Base-by-base conservation (phyloP, 169 alveolate genomes). In the Eimeria praecox region DNA sequence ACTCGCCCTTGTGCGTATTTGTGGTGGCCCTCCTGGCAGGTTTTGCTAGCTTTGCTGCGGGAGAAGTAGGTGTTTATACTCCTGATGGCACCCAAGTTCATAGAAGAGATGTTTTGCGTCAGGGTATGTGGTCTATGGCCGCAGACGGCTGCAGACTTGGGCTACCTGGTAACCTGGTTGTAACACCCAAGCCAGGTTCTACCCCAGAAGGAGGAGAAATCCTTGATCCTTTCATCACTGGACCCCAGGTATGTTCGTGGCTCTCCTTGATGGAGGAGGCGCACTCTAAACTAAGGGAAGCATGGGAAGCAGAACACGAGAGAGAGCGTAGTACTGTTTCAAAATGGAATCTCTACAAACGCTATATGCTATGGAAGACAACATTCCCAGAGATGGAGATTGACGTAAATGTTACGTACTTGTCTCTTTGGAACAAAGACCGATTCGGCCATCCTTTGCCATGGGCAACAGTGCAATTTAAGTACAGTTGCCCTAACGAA, bases 391-490 rank as follows among this genome's bases (percentile, higher is more conserved):
- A 35, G 2, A n/a, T 91, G 22, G 54, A 14, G 52, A 24, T 91
- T 3, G 22, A 18, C 52, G 75, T 91, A 3, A 49, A n/a, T 5
- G 49, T 77, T 44, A 54, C 40, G 30, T 54, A 75, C 49, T 35
- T 91, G 30, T 49, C 18, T 38, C 38, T 91, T 42, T 91, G 90
- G 89, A 35, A 75, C 66, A 83, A 52, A 46, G 95, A 91, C 33
- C 54, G 90, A 0, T 91, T 46, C 40, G 95, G 95, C 49, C 52
- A 75, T 33, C 83, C 95, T 10, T 30, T 75, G 90, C 95, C 95
- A 6, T 91, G 95, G 95, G 69, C 78, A 18, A 35, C 52, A 16
- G 90, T 77, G 30, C 18, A 27, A 5, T 54, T 91, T 33, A 35
- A 42, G 40, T 91, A 91, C 82, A 5, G 10, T 16, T 78, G 89